Percentiles rank a stretch among this genome's conserved stretches.
Conservation (phyloP, 805 yeast species). For the Starmerella kuoi region DNA sequence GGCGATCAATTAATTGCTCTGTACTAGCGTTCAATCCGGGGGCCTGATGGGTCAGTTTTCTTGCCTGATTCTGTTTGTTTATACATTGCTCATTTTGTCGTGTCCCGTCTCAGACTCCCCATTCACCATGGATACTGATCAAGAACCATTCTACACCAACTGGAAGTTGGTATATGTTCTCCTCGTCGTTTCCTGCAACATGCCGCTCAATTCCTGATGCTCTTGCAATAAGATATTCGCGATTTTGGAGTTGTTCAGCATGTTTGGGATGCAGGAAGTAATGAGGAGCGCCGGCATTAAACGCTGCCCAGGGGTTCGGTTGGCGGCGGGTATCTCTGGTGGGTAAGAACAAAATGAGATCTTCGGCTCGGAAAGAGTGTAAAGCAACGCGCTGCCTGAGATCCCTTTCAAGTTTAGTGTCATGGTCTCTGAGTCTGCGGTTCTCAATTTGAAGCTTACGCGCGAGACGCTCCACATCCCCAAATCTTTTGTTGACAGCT, state of each 20-base stretch:
- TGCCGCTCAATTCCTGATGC: slow-evolving; percentile 47
- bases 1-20: no score
- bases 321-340: slow-evolving; percentile 41
- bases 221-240: slow-evolving; percentile 78
- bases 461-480: slow-evolving; percentile 82
- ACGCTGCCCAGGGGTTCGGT: slow-evolving; percentile 78
- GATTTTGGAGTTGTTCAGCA: slow-evolving; percentile 29
- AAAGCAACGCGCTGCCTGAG: slow-evolving; percentile 48
- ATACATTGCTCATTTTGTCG: no score
- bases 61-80: no score
- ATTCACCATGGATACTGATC: slow-evolving; percentile 20
- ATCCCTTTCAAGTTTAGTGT: slow-evolving; percentile 26
- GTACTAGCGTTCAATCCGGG: no score
- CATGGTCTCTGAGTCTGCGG: slow-evolving; percentile 34
- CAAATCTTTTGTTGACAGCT: slow-evolving; percentile 59
- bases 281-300: slow-evolving; percentile 79
- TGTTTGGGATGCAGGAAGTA: slow-evolving; percentile 51
- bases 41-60: no score
- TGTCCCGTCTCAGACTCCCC: slow-evolving; percentile 5
- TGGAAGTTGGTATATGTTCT: slow-evolving; percentile 57
- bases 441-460: slow-evolving; percentile 70
- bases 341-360: slow-evolving; percentile 74
- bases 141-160: slow-evolving; percentile 36
- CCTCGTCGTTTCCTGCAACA: slow-evolving; percentile 29
- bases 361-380: slow-evolving; percentile 55